phyloP scores from a whole-genome alignment of 208 protist genomes.

The Phytomonas serpens region DNA sequence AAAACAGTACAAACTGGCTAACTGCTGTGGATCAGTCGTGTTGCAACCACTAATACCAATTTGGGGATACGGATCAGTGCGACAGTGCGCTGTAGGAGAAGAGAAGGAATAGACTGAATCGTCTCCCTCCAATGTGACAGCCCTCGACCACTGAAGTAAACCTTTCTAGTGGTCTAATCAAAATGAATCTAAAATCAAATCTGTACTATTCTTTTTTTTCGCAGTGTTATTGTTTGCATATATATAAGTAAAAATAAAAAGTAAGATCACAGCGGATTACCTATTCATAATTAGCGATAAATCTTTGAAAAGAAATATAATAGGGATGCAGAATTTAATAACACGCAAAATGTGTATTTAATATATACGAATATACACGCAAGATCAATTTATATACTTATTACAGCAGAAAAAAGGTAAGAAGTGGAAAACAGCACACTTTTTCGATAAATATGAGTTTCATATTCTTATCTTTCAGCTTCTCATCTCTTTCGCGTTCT shows the following conservation, averaged over 20 bases:
- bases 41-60: not conserved
- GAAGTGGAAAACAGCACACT: conserved; percentile 1
- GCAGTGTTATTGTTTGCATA: not conserved
- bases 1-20: not conserved
- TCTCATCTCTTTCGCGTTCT: conserved; percentile 84
- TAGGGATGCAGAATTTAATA: conserved; percentile 1
- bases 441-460: not conserved
- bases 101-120: not conserved
- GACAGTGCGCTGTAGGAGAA: not conserved
- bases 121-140: not conserved
- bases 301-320: conserved; percentile 8
- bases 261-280: not conserved
- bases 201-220: not conserved
- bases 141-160: not conserved
- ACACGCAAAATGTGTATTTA: conserved; percentile 13
- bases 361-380: conserved; percentile 1
- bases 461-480: conserved; percentile 24
- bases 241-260: not conserved
- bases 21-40: not conserved
- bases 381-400: not conserved
- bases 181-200: not conserved
- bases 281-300: not conserved
- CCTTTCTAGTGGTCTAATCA: not conserved
- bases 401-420: conserved; percentile 1
- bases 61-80: not conserved